Conservation (phyloP, 805 yeast species). For the Tetrapisispora namnaoensis region DNA sequence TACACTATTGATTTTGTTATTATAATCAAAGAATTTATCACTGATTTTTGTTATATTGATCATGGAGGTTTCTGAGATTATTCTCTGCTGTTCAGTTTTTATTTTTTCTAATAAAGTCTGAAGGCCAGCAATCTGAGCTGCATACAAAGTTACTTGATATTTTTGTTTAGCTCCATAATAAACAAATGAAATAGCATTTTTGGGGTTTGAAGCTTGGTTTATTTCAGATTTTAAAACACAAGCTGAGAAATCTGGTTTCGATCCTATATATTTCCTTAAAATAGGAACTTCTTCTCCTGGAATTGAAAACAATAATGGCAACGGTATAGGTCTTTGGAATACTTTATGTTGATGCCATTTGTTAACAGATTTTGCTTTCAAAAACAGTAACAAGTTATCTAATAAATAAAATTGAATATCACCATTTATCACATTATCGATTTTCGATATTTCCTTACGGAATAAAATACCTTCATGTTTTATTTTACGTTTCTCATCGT, state of each 20-base stretch:
- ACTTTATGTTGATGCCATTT: conserved; percentile 89
- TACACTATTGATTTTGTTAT: conserved; percentile 77
- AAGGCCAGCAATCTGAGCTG: conserved; percentile 45
- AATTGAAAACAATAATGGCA: conserved; percentile 64
- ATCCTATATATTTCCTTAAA: conserved; percentile 34
- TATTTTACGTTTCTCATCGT: conserved; percentile 71
- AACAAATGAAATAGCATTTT: conserved; percentile 27
- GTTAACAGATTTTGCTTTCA: conserved; percentile 75
- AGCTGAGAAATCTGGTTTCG: conserved; percentile 26
- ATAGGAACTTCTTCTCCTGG: conserved; percentile 73
- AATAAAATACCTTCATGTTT: conserved; percentile 32
- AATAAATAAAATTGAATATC: conserved; percentile 78
- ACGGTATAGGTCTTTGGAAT: conserved; percentile 77
- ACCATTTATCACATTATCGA: conserved; percentile 32
- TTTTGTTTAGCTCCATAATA: conserved; percentile 32
- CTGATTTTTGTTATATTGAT: conserved; percentile 69
- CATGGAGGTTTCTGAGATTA: conserved; percentile 65
- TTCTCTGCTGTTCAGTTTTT: conserved; percentile 64
- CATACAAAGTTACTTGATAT: conserved; percentile 35
- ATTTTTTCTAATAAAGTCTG: conserved; percentile 74
- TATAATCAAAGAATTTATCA: conserved; percentile 62
- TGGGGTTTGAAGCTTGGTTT: conserved; percentile 15
- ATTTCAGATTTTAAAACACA: conserved; percentile 21
- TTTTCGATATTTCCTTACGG: conserved; percentile 25
- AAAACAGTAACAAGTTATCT: conserved; percentile 80